Evolutionary conservation across 2,329 filamentous ascomycete genomes (phyloP), one percentile per base, ranked within the genome.

Genomic region (Capronia epimyces): DNA sequence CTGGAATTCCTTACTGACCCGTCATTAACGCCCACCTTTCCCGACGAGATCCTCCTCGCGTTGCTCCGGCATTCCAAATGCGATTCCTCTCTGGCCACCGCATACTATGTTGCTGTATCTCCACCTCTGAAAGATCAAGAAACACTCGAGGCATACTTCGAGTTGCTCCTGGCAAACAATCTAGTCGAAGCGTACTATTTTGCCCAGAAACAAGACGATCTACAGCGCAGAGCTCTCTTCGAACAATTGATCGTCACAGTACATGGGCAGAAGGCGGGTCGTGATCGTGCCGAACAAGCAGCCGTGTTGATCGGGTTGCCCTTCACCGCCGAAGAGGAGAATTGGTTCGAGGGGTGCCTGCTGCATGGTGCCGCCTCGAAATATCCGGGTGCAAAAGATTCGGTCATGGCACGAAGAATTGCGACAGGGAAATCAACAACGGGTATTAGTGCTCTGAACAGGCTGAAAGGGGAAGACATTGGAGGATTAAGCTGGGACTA

Each of bases 11-110:
- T 95, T 12, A 83, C 87, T 3, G 84, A 93, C 62, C 88, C 89
- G 0, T 87, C 85, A 1, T 76, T 94, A 3, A 82, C 84, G 16
- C 58, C 56, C 7, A 89, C 89, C 47, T 94, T 93, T 63, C 79
- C 86, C 50, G 87, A 93, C 68, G 86, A 94, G 55, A 90, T 94
- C 46, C 76, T 93, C 59, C 78, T 93, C 3, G 80, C 87, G 45
- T 76, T 78, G 31, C 57, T 67, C 2, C 77, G 82, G 57, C 75
- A 81, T 31, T 71, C 75, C 36, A 71, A 76, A 42, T 72, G 75
- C 50, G 82, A 88, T 63, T 79, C 80, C 61, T 76, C 72, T 21
- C 75, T 90, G 1, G 79, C 86, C 0, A 75, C 93, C 22, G 84
- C 87, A 9, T 94, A 93, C 69, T 93, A 86, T 69, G 78, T 89